Base-by-base conservation (phyloP, 208 protist genomes). In the Crithidia expoeki region DNA sequence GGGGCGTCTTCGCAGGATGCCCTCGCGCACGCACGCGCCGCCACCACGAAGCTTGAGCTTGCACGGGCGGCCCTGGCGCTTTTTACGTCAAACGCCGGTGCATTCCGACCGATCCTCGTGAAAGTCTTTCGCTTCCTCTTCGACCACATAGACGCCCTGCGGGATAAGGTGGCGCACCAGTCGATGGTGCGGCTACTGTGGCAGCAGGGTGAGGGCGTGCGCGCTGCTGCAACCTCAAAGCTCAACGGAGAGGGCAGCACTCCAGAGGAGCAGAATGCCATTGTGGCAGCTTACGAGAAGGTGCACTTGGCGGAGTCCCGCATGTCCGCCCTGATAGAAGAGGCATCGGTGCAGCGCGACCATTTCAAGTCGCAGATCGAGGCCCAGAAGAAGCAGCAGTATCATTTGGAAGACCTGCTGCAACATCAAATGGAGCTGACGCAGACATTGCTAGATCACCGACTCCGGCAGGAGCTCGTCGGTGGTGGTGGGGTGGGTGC, bases 71-170 rank as follows among this genome's bases (percentile, higher is more conserved):
- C 83, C 2, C 79, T 96, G 34, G 84, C 84, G 2, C 72, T 96
- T n/a, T 96, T 92, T 53, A 72, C 81, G 19, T 94, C 88, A 56
- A 94, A 94, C 74, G 60, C 86, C 14, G 86, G 87, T 4, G 74
- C 76, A 28, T 95, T 90, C 58, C 86, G 86, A 17, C 83, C 88
- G 1, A 60, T 84, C 4, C 73, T 95, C 38, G 72, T 84, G n/a
- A 83, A 85, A 50, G 72, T 89, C 2, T 73, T 95, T 21, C 64
- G 75, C 12, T 95, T 94, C 72, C 55, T 95, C 27, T 95, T 95
- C 68, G 82, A 80, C 23, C 78, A 86, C 60, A 59, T 91, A 6
- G 90, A 95, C 66, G 76, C 79, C 53, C 76, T 93, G 11, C 46
- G 88, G 16, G 75, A 87, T 28, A 77, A 87, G 57, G 66, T 72